Evolutionary conservation across 116 monocot species (phyloP), one percentile per base, ranked within the genome.

Genomic region (Papilionanthe hybrid): DNA sequence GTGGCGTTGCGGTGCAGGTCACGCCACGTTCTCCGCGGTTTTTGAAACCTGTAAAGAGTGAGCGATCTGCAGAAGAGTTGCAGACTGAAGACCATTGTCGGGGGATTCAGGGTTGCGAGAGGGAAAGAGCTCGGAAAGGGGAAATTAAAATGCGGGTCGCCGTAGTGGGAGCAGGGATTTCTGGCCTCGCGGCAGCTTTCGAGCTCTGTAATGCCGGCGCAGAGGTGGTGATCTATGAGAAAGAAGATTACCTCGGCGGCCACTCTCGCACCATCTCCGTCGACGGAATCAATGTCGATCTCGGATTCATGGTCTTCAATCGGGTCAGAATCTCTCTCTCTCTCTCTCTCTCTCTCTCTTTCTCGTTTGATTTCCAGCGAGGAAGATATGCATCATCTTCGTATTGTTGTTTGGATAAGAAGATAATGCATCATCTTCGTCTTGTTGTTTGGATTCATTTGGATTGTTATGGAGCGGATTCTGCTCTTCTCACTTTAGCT

Each of bases 231-330:
- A 72, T 96, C 7, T 96, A 94, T 78, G 96, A 96, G 87, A 87
- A 88, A 81, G 96, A 96, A 65, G 86, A 92, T 18, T 82, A 83
- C 56, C 56, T 96, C 9, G 94, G 94, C 81, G 96, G 96, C 45
- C 92, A 94, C 41, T 86, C 94, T 25, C 86, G 82, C 77, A 96
- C 94, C 72, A 89, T 94, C 73, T 57, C 81, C 57, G 80, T 89
- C 78, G 84, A 93, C 22, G 91, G 87, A 29, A 69, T 94, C 72
- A 79, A 94, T 55, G 58, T 96, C 22, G 94, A 96, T 76, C 89
- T 96, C 57, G 94, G 96, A 20, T 91, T 96, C 88, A 96, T 96
- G 96, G 91, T 91, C 82, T 96, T 96, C 85, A 96, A 96, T 81
- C 81, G 90, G 82, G 96, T 96, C 29, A 23, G 79, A 79, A 20